Conservation (phyloP, 2,329 filamentous ascomycete species). For the Colletotrichum australisinense region DNA sequence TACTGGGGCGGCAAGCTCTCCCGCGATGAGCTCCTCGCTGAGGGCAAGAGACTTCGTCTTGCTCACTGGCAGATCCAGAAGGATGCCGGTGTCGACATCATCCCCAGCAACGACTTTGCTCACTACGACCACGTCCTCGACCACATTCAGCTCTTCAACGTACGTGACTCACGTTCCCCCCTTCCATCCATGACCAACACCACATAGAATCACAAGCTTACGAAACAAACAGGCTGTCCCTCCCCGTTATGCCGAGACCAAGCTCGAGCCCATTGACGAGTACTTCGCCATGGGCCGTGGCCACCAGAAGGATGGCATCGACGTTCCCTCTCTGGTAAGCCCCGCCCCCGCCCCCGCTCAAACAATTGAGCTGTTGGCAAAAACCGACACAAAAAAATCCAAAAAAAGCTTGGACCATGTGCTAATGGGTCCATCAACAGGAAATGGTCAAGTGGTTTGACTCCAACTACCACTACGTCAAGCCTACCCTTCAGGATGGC, state of each 20-base stretch:
- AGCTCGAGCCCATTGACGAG: conserved; percentile 89
- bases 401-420: conserved; percentile 17
- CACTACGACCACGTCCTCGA: conserved; percentile 98
- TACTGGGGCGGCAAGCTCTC: conserved; percentile 97
- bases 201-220: conserved; percentile 5
- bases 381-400: conserved; percentile 43
- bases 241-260: conserved; percentile 92
- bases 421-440: conserved; percentile 24
- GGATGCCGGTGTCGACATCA: conserved; percentile 95
- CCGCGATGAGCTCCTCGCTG: conserved; percentile 87
- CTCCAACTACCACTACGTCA: conserved; percentile 99
- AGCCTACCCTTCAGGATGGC: conserved; percentile 96
- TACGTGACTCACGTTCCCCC: conserved; percentile 59
- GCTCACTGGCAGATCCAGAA: conserved; percentile 99
- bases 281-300: conserved; percentile 99
- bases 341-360: conserved; percentile 27
- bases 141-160: conserved; percentile 98
- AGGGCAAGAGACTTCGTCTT: conserved; percentile 96
- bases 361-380: conserved; percentile 49
- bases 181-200: neutral
- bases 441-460: conserved; percentile 99
- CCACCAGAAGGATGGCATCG: conserved; percentile 93
- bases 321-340: conserved; percentile 80
- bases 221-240: conserved; percentile 79
- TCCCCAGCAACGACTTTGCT: conserved; percentile 99